Evolutionary conservation across 2,329 filamentous ascomycete species (phyloP).

Genomic region (Penicillium sp.): DNA sequence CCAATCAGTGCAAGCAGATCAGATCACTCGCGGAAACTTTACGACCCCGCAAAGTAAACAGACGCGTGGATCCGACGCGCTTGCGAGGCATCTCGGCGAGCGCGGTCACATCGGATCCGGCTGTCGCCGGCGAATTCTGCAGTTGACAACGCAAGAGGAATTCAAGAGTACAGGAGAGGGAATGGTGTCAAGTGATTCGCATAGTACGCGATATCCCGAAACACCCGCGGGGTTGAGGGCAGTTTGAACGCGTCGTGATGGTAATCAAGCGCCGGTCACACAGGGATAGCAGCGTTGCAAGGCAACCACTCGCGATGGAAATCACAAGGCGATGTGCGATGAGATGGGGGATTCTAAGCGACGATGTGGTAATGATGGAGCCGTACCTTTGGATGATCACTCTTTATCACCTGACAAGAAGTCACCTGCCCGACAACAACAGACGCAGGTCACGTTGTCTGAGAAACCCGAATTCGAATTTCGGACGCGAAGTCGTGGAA

Average conservation of each 20-base stretch:
- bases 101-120: conserved; percentile 2
- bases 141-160: not conserved
- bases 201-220: not conserved
- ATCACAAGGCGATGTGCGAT: conserved; percentile 16
- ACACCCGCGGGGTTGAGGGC: conserved; percentile 6
- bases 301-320: conserved; percentile 8
- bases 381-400: conserved; percentile 38
- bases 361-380: conserved; percentile 19
- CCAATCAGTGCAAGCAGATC: conserved; percentile 10
- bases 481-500: conserved; percentile 22
- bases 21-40: conserved; percentile 12
- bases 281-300: conserved; percentile 18
- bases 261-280: conserved; percentile 27
- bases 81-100: conserved; percentile 1
- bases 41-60: conserved; percentile 19
- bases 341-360: conserved; percentile 19
- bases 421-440: conserved; percentile 43
- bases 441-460: conserved; percentile 31
- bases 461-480: conserved; percentile 29
- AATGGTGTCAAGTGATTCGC: not conserved
- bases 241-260: conserved; percentile 30
- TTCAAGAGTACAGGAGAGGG: conserved; percentile 1
- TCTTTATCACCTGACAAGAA: conserved; percentile 45
- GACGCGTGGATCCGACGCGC: conserved; percentile 34
- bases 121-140: not conserved